Evolutionary conservation across 371 early-diverging fungal genomes (phyloP), one percentile per base, ranked within the genome.

Genomic region (Actinomortierella ambigua): DNA sequence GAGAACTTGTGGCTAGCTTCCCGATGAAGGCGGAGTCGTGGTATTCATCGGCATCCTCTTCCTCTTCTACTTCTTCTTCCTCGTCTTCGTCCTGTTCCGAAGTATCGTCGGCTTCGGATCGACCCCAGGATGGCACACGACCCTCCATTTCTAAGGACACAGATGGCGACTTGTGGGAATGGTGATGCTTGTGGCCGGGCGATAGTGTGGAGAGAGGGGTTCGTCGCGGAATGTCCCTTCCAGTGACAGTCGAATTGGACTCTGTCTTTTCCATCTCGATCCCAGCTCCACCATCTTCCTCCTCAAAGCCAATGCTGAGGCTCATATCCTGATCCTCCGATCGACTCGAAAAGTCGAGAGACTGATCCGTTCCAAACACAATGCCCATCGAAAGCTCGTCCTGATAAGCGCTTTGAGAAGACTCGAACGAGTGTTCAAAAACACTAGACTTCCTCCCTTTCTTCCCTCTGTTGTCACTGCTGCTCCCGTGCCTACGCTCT

Each of bases 341-440:
- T 34, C 34, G 34, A 34, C 34, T 34, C 34, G 34, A 34, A 34
- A 34, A 34, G 34, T 34, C 34, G 7, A 34, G 11, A 6, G 34
- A 34, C 34, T 58, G 59, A 4, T 69, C 64, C 3, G 53, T 29
- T 11, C 65, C 75, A 61, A 75, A 75, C 8, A 75, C 75, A 23
- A 75, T 68, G 1, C 68, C 61, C 75, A 75, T 75, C n/a, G 75
- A 75, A 1, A 75, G 44, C 41, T 71, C 73, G 22, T 67, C 68
- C 5, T 51, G 27, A n/a, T n/a, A n/a, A 24, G 52, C 65, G 15
- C 61, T 17, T 2, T 58, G 34, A 11, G 34, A 34, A 6, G 34
- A 34, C 11, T 34, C 34, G 34, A 34, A 4, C 34, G 34, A 15
- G 3, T 50, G 22, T 50, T 50, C 51, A 50, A 13, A 9, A 50